Percentiles rank a stretch among this genome's conserved stretches.
Conservation (phyloP, 2,329 filamentous ascomycete genomes). For the Penicillium sp. region DNA sequence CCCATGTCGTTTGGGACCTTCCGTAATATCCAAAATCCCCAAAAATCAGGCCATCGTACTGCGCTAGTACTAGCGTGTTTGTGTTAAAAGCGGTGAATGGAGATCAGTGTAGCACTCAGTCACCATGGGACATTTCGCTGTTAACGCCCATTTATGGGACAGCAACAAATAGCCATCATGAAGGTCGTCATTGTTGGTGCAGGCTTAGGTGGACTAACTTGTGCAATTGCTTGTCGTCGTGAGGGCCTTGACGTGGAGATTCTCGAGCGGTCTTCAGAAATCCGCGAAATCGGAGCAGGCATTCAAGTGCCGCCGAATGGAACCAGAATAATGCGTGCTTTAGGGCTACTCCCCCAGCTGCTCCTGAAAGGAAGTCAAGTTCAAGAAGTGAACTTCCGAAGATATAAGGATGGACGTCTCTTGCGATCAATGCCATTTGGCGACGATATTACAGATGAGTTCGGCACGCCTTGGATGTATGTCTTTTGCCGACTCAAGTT, state of each 20-base stretch:
- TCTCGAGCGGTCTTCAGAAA: not conserved
- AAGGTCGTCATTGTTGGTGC: constrained; percentile 41
- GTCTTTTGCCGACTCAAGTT: not conserved
- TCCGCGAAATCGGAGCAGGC: not conserved
- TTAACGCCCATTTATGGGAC: not conserved
- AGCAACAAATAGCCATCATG: not conserved
- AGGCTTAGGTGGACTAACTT: not conserved
- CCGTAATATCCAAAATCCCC: not conserved
- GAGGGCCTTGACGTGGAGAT: not conserved
- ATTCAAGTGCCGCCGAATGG: not conserved
- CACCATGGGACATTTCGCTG: not conserved
- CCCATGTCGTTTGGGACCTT: too few species aligned
- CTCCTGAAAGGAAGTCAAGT: not conserved
- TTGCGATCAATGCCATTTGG: not conserved
- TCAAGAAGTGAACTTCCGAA: not conserved
- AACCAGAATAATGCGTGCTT: not conserved
- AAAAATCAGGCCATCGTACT: not conserved
- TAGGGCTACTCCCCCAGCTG: not conserved
- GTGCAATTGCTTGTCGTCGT: not conserved
- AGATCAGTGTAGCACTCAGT: not conserved
- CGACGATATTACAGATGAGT: not conserved
- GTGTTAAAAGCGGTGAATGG: not conserved
- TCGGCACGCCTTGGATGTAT: not conserved
- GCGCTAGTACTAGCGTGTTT: not conserved
- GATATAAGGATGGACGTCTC: not conserved